A percentile compares a stretch with the other conserved stretches of the same genome.
These are phyloP conservation scores for Lumnitzera racemosa DNA, from an alignment of 345 rosid genomes.

Conservation along the genomic window DNA sequence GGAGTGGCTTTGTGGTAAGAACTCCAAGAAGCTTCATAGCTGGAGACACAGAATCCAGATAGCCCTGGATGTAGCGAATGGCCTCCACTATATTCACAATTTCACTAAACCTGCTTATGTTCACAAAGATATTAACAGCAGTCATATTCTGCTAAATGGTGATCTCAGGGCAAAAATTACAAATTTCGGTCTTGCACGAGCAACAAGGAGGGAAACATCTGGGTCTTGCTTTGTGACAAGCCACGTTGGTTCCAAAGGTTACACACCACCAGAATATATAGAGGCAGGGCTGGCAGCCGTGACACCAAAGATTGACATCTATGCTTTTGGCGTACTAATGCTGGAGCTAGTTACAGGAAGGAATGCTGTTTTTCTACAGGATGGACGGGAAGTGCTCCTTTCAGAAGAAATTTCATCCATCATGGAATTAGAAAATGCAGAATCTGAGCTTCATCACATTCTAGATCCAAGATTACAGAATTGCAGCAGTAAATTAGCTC, in stretches of 20 bases:
- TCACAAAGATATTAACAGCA: constrained; percentile 35
- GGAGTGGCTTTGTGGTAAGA: constrained; percentile 22
- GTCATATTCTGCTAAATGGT: constrained; percentile 26
- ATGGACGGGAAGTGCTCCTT: constrained; percentile 23
- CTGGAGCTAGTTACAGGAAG: constrained; percentile 37
- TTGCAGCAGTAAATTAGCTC: constrained; percentile 3
- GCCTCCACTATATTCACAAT: constrained; percentile 47
- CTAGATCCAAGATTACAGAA: constrained; percentile 21
- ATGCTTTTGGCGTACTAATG: constrained; percentile 38
- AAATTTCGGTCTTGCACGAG: constrained; percentile 33
- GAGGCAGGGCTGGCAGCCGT: constrained; percentile 15
- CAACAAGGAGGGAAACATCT: constrained; percentile 3
- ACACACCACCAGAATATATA: constrained; percentile 30
- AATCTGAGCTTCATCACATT: constrained; percentile 14
- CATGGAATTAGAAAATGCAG: constrained; percentile 16
- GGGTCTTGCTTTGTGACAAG: constrained; percentile 8
- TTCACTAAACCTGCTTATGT: constrained; percentile 37
- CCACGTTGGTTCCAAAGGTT: constrained; percentile 21
- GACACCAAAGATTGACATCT: constrained; percentile 33
- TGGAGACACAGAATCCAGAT: constrained; percentile 34
- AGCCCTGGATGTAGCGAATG: constrained; percentile 41
- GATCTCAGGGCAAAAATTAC: constrained; percentile 37
- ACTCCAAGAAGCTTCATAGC: constrained; percentile 9
- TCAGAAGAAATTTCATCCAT: constrained; percentile 11
- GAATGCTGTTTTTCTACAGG: constrained; percentile 21